A percentile compares a stretch with the other conserved stretches of the same genome.
phyloP scores from a whole-genome alignment of 805 yeast genomes.

The Citeromyces matritensis region DNA sequence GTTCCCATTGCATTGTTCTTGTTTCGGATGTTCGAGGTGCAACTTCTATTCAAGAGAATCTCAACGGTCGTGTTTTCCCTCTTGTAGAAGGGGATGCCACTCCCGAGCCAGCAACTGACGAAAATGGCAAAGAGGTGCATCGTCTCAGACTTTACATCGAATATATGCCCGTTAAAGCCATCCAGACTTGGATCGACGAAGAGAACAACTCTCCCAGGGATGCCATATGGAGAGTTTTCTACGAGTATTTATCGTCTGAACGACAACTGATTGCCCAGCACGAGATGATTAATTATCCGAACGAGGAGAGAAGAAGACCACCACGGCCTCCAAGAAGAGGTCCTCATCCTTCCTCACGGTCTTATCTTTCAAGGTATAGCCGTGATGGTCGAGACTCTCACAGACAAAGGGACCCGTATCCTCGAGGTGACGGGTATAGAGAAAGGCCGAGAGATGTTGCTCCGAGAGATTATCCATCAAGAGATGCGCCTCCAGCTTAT shows the following conservation, averaged over 20 bases:
- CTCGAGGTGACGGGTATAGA: neutral
- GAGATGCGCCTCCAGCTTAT: no score
- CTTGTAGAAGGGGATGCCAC: slow-evolving; percentile 1
- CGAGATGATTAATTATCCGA: slow-evolving; percentile 17
- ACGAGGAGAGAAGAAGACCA: slow-evolving; percentile 17
- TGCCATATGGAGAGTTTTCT: slow-evolving; percentile 28
- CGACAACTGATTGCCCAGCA: slow-evolving; percentile 11
- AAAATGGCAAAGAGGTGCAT: slow-evolving; percentile 5
- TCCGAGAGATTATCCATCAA: neutral
- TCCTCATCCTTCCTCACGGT: slow-evolving; percentile 6
- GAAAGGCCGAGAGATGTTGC: neutral
- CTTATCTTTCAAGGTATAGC: slow-evolving; percentile 1
- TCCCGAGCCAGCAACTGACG: neutral
- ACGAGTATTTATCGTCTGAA: slow-evolving; percentile 7
- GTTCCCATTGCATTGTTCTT: slow-evolving; percentile 27
- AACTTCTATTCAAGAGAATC: slow-evolving; percentile 13
- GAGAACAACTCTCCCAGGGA: slow-evolving; percentile 26
- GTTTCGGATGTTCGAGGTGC: slow-evolving; percentile 25
- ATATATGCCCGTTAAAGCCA: slow-evolving; percentile 27
- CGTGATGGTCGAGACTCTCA: slow-evolving; percentile 4
- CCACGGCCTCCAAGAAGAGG: slow-evolving; percentile 7
- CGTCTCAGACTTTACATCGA: slow-evolving; percentile 21
- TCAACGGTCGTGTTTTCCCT: slow-evolving; percentile 21
- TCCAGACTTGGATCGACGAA: slow-evolving; percentile 28
- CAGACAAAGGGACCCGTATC: slow-evolving; percentile 3